These are phyloP conservation scores for Penicillium sp. DNA, from an alignment of 2,329 filamentous ascomycete species.

Conservation along the genomic window DNA sequence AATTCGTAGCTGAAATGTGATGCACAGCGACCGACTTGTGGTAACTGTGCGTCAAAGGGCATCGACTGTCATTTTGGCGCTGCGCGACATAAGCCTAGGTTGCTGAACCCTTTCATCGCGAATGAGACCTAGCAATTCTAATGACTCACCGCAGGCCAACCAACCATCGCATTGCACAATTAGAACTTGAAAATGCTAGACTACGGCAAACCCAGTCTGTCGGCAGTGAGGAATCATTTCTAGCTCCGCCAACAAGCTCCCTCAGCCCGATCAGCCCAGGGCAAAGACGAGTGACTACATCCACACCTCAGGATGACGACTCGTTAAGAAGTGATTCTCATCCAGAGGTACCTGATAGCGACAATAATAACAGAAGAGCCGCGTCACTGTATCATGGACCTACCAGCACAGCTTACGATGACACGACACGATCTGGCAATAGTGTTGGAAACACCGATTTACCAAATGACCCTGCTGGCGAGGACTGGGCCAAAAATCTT, in stretches of 20 bases:
- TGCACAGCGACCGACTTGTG: conserved; percentile 49
- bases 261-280: conserved; percentile 10
- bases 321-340: conserved; percentile 20
- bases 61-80: conserved; percentile 51
- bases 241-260: conserved; percentile 2
- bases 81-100: conserved; percentile 34
- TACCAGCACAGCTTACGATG: conserved; percentile 30
- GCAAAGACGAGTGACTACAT: conserved; percentile 1
- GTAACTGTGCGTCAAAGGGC: conserved; percentile 53
- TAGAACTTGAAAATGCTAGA: conserved; percentile 30
- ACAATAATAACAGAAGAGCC: conserved; percentile 13
- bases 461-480: conserved; percentile 5
- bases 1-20: conserved; percentile 55
- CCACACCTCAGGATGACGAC: conserved; percentile 6
- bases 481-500: conserved; percentile 26
- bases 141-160: conserved; percentile 23
- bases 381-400: conserved; percentile 28
- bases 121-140: not conserved
- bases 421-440: conserved; percentile 15
- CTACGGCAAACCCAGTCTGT: conserved; percentile 21
- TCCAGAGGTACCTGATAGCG: conserved; percentile 25
- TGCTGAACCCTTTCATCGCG: not conserved
- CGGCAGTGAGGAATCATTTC: conserved; percentile 1
- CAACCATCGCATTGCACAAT: conserved; percentile 30
- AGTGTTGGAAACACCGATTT: conserved; percentile 8